These are phyloP conservation scores for Solanum hybrid DNA, from an alignment of 305 asterid genomes.

Conservation along the genomic window DNA sequence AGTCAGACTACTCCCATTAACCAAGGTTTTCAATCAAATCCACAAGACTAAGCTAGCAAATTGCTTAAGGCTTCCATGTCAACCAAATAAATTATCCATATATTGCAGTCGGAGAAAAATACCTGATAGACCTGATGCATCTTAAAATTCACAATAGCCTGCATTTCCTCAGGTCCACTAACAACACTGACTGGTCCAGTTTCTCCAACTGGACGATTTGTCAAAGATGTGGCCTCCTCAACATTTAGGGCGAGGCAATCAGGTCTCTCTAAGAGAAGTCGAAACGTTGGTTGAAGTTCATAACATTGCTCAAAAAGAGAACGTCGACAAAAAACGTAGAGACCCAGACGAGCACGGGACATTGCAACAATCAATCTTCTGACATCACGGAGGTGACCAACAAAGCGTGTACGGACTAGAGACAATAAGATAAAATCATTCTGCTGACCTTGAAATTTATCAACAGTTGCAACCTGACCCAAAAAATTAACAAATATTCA, in stretches of 20 bases:
- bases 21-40: background rate
- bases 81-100: background rate
- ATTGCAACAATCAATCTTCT: slow-evolving; percentile 96
- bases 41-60: background rate
- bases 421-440: slow-evolving; percentile 81
- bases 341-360: slow-evolving; percentile 99
- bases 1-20: background rate
- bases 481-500: background rate
- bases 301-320: slow-evolving; percentile 94
- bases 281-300: slow-evolving; percentile 92
- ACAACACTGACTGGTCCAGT: slow-evolving; percentile 47
- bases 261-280: slow-evolving; percentile 73
- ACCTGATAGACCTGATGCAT: slow-evolving; percentile 73
- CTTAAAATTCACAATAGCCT: slow-evolving; percentile 64
- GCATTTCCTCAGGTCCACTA: slow-evolving; percentile 75
- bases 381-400: slow-evolving; percentile 97
- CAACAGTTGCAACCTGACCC: slow-evolving; percentile 81
- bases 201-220: slow-evolving; percentile 77
- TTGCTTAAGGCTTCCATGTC: background rate
- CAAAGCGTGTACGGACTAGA: slow-evolving; percentile 90
- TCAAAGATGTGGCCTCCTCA: slow-evolving; percentile 45
- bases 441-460: slow-evolving; percentile 98
- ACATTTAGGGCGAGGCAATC: slow-evolving; percentile 69
- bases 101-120: slow-evolving; percentile 5
- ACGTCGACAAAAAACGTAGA: slow-evolving; percentile 83